Base-by-base conservation (phyloP, 2,329 filamentous ascomycete species). In the Colletotrichum cuscutae region DNA sequence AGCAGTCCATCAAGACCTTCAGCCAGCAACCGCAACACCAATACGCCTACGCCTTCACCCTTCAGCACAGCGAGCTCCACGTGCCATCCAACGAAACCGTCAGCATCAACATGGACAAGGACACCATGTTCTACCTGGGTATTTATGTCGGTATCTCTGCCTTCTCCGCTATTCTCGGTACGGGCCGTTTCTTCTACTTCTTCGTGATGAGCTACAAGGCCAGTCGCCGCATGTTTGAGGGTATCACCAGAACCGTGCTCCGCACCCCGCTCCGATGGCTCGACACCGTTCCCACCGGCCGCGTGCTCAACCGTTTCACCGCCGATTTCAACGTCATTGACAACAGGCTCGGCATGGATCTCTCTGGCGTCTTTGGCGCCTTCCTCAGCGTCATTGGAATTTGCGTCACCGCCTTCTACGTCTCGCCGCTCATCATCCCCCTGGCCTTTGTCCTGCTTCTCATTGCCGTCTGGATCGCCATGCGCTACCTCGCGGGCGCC, bases 221-320 rank as follows among this genome's bases (percentile, higher is more conserved):
- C 3, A 95, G 93, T n/a, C 86, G 90, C 52, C 83, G 83, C 57
- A 85, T 95, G 4, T 96, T 95, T 75, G 86, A 90, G 26, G 88
- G 88, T 64, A 88, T 95, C 74, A 89, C 92, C 56, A 90, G 89
- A 75, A 86, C 89, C 0, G 87, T 96, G 12, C 85, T 96, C 4
- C 89, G 92, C 22, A 91, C 93, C 6, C 93, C 93, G 1, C 85
- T 95, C n/a, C 86, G 93, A 73, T 95, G 93, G 92, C 86, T 96
- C 49, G 94, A 96, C 78, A 95, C 93, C 0, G 91, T 95, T 0
- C 94, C 94, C 0, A 85, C 95, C 1, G 94, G 94, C 2, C 89
- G 94, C 58, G 89, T 95, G 49, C 84, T 95, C 24, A 96, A 96
- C 81, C 88, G 94, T 2, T 94, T 95, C 80, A 94, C 93, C 0